Evolutionary conservation across 1,284 basidiomycete species (phyloP).

Genomic region (Anthracocystis walkeri): DNA sequence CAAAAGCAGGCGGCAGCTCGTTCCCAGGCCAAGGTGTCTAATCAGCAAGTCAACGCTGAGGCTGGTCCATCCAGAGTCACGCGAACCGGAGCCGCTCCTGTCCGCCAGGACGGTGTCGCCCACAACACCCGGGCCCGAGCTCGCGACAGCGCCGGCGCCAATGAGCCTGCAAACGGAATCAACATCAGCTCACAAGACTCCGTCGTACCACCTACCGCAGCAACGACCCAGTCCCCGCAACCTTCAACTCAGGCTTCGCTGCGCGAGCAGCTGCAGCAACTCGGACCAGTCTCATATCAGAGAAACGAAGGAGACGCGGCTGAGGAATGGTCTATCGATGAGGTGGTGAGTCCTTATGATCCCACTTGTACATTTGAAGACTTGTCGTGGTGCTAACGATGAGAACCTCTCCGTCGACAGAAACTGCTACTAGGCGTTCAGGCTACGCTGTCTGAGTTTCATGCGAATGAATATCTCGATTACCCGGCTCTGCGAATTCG

Average conservation of each 20-base stretch:
- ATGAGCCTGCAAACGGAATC: no score
- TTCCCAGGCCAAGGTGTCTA: no score
- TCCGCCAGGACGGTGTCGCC: neutral
- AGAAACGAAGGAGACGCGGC: neutral
- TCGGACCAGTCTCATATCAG: neutral
- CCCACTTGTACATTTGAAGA: neutral
- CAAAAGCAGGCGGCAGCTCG: neutral
- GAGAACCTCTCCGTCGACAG: neutral
- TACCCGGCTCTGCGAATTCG: conserved; percentile 5
- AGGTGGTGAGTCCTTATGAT: neutral
- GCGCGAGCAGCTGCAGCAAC: neutral
- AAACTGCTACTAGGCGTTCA: neutral
- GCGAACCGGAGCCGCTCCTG: no score
- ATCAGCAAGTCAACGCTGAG: neutral
- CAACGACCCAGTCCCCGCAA: no score
- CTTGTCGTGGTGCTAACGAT: neutral
- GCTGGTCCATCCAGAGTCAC: neutral
- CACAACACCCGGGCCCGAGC: neutral
- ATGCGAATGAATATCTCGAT: neutral
- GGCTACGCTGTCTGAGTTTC: neutral
- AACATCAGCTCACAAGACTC: no score
- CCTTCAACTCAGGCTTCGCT: no score
- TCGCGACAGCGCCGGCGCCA: no score
- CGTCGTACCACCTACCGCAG: no score
- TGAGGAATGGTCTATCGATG: neutral